Evolutionary conservation across 176 grass and related monocot species (phyloP), one percentile per base, ranked within the genome.

Genomic region (maize (Zea mays)): DNA sequence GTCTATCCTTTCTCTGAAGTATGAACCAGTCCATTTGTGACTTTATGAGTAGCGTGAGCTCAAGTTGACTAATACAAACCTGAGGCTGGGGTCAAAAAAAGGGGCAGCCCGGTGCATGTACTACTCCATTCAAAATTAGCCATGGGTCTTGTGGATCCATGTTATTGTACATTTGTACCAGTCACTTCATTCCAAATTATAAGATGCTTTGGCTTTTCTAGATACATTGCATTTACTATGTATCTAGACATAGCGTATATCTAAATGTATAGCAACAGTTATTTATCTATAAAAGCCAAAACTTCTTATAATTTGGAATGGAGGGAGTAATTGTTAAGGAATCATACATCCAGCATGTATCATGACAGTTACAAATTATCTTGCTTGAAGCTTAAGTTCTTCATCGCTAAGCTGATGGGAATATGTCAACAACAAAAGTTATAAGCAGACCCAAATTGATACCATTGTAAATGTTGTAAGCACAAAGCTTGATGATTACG

Each of bases 311-410:
- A 52, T 52, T 52, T 52, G 50, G 52, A 55, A 16, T 55, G 16
- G 2, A 50, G 48, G 12, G 52, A 20, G 55, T 57, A 59, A 59
- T 33, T 64, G 34, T 49, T n/a, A 10, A 50, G 3, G 21, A 77
- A 77, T 49, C 4, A 62, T 76, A 60, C 0, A 49, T 71, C 34
- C 43, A 84, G n/a, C 13, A 62, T 77, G 9, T 33, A 70, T 58
- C 65, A 55, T 71, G 19, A 38, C 11, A 71, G 38, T 45, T 55
- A 13, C 15, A 64, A 20, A 7, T 52, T 54, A 33, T 71, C 45
- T 78, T 78, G 19, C 46, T 64, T 78, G 49, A 57, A 52, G 15
- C 34, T 69, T 44, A 58, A 19, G 43, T 75, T 52, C 4, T 81
- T 19, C 61, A 60, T 74, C 33, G 0, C 42, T 41, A 10, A 49